Evolutionary conservation across 352 stramenopile genomes (phyloP), one percentile per base, ranked within the genome.

Genomic region (Globisporangium splendens): DNA sequence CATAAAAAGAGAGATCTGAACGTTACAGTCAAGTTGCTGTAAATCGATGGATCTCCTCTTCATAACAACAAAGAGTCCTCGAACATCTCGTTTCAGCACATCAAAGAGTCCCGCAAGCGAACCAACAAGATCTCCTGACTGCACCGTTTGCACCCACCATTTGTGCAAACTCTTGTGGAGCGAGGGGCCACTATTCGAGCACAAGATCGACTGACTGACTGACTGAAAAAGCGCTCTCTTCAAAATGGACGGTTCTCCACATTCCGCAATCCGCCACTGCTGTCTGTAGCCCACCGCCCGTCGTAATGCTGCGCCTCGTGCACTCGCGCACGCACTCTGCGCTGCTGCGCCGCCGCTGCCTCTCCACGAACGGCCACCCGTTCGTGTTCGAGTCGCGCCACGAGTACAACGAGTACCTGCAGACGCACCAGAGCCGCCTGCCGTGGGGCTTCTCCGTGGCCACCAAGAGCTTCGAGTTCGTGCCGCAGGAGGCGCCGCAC

Each of bases 381-480:
- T 94, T 94, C 66, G 75, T 78, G 38, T 94, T 94, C 56, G 79
- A 89, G 50, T 94, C 84, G 46, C 75, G 79, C 33, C 76, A 90
- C 56, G 84, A 94, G 69, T 94, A 94, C 69, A 81, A 73, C 47
- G 83, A 87, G 28, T 94, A 91, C 54, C 70, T 94, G 28, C 59
- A 76, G 43, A 65, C 65, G 54, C 71, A 92, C 68, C 84, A 94
- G 51, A 90, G 79, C 54, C 84, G 84, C 17, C 72, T 97, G 53
- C 89, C 89, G 11, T 89, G 78, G 76, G 89, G 89, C 51, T 97
- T 97, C 57, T 73, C 71, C 6, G 77, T 94, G 24, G 86, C 77
- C 42, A 95, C 80, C n/a, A 88, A 79, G 28, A 76, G 75, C 44
- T 88, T 97, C 60, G 65, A 88, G 52, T 97, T 97, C 57, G 66